Evolutionary conservation across 306 rosid species (phyloP).

Genomic region (Vigna hirtella): DNA sequence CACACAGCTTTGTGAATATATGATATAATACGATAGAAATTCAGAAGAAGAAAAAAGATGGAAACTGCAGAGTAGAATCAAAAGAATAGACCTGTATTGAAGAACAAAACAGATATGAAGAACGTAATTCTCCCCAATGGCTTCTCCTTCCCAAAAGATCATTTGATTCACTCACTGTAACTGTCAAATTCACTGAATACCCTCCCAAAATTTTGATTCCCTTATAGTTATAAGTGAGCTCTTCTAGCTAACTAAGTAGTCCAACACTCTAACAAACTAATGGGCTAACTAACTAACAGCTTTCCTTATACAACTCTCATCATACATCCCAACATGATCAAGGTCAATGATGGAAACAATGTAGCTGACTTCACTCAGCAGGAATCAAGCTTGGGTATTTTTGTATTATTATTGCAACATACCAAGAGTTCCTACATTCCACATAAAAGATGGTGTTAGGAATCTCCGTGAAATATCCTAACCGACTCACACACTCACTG

Average conservation of each 20-base stretch:
- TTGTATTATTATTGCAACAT: conserved; percentile 16
- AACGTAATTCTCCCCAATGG: neutral
- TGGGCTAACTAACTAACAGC: no score
- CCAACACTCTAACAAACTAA: no score
- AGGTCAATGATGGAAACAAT: neutral
- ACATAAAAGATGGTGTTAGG: neutral
- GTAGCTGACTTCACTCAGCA: neutral
- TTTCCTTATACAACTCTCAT: no score
- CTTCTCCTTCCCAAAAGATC: neutral
- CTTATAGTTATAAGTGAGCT: no score
- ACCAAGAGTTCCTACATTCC: conserved; percentile 20
- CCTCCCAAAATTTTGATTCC: neutral
- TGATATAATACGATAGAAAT: no score
- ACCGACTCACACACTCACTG: no score
- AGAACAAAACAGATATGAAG: neutral
- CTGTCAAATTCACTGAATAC: neutral
- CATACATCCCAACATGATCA: no score
- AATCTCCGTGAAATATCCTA: no score
- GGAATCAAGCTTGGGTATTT: neutral
- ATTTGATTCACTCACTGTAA: neutral
- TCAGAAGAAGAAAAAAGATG: neutral
- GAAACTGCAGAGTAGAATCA: neutral
- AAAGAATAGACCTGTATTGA: neutral
- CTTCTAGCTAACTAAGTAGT: neutral
- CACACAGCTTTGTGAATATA: no score